phyloP scores from a whole-genome alignment of 257 asterid species.

The Solanum dulcamara region DNA sequence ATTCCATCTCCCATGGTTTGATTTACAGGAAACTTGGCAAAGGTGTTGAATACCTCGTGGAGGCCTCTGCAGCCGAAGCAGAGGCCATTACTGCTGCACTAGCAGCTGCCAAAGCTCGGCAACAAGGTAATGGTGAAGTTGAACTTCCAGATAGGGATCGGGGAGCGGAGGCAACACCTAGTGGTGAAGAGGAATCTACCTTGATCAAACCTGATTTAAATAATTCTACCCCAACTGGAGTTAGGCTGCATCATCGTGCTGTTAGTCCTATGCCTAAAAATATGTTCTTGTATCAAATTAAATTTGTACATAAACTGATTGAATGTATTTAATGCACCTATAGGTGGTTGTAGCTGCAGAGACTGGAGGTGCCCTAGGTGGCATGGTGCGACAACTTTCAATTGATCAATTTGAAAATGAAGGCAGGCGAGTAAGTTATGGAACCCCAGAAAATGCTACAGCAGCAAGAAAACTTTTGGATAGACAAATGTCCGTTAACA shows the following conservation, averaged over 20 bases:
- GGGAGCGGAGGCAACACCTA: slow-evolving; percentile 96
- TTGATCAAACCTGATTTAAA: slow-evolving; percentile 78
- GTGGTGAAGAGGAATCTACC: slow-evolving; percentile 71
- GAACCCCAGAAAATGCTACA: slow-evolving; percentile 94
- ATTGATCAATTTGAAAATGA: slow-evolving; percentile 76
- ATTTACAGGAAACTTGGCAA: slow-evolving; percentile 57
- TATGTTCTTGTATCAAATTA: background rate
- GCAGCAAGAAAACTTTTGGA: slow-evolving; percentile 97
- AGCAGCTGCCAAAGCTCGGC: slow-evolving; percentile 99
- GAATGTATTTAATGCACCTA: slow-evolving; percentile 2
- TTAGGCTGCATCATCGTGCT: slow-evolving; percentile 99
- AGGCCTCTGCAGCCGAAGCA: slow-evolving; percentile 98
- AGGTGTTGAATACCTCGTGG: slow-evolving; percentile 94
- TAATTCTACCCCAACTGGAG: slow-evolving; percentile 77
- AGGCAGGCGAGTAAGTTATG: slow-evolving; percentile 91
- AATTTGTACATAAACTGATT: slow-evolving; percentile 1
- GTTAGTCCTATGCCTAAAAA: slow-evolving; percentile 28
- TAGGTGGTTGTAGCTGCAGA: slow-evolving; percentile 80
- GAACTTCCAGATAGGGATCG: slow-evolving; percentile 92
- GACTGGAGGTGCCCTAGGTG: slow-evolving; percentile 78
- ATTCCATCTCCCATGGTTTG: background rate
- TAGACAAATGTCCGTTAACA: slow-evolving; percentile 90
- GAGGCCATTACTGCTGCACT: slow-evolving; percentile 91
- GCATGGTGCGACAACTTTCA: slow-evolving; percentile 72
- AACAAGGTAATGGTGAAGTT: slow-evolving; percentile 84